Evolutionary conservation across 2,329 filamentous ascomycete species (phyloP), one percentile per base, ranked within the genome.

Genomic region (Aphanoascus verrucosus): DNA sequence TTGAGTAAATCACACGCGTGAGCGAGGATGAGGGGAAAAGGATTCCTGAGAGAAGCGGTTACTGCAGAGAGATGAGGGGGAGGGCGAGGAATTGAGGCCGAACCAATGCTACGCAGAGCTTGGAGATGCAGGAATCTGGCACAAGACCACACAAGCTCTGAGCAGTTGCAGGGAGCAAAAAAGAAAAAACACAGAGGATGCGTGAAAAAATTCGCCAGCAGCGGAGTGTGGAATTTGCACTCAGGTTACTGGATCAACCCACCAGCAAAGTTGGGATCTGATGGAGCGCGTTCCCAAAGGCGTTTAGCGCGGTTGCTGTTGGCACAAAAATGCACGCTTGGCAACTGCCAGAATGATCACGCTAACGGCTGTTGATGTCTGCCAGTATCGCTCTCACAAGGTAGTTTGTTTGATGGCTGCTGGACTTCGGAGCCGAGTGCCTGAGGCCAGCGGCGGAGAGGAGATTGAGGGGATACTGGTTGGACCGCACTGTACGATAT

Each of bases 171-270:
- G 51, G 47, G 17, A 47, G 40, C 43, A n/a, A 51, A 45, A 37
- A 56, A 55, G 49, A 47, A 52, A 45, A 55, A 54, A 50, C 53
- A 51, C 43, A 55, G 48, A 49, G 41, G 57, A 46, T 35, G 55
- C 54, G 52, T 59, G 53, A 56, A 28, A 52, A 44, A 52, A 37
- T 7, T 37, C 3, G 35, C 3, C 42, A 45, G 23, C 14, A 11
- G 47, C 23, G 37, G 15, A 32, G 50, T 52, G 50, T n/a, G 45
- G 50, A 42, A 52, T 52, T 51, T 37, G 40, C 40, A 44, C 14
- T 19, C 17, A 46, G 46, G 38, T 15, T 46, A 42, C 42, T 35
- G 38, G 38, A 50, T 42, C 48, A 46, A 32, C 50, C 50, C 32
- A 41, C 42, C 40, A 52, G 41, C 49, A 52, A 35, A 43, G 50